Evolutionary conservation across 2,329 filamentous ascomycete species (phyloP).

Genomic region (Ceratocystis papillata): DNA sequence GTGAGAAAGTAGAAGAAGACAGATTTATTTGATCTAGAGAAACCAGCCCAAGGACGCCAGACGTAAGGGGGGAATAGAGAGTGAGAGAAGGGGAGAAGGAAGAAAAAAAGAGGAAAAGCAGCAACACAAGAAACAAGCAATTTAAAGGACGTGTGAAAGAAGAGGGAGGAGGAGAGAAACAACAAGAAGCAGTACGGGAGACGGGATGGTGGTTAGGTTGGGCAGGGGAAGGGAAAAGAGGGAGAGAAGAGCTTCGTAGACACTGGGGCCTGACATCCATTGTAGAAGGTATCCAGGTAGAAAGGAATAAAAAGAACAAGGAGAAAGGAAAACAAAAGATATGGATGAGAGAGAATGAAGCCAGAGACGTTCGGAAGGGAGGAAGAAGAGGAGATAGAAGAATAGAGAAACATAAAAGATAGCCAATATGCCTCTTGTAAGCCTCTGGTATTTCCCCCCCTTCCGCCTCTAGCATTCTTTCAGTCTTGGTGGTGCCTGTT

Average conservation of each 20-base stretch:
- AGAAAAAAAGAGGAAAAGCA: slow-evolving; percentile 10
- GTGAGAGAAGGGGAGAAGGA: neutral
- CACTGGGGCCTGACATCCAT: too few relatives aligned
- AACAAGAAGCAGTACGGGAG: neutral
- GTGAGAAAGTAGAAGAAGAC: neutral
- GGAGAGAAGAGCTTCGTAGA: too few relatives aligned
- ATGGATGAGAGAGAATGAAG: too few relatives aligned
- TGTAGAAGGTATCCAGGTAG: too few relatives aligned
- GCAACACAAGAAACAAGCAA: neutral
- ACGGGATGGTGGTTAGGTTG: too few relatives aligned
- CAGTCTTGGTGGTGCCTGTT: neutral
- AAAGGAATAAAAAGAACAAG: too few relatives aligned
- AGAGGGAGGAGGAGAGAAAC: neutral
- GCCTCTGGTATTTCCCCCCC: neutral
- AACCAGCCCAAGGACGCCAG: slow-evolving; percentile 18
- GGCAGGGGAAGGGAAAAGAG: too few relatives aligned
- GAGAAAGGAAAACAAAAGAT: too few relatives aligned
- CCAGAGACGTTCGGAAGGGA: neutral
- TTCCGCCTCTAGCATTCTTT: neutral
- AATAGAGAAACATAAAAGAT: neutral
- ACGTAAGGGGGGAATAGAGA: neutral
- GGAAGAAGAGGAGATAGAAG: neutral
- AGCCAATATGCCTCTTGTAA: too few relatives aligned
- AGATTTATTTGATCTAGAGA: slow-evolving; percentile 18
- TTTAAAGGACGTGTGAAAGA: neutral